Percentiles rank a stretch among this genome's conserved stretches.
Evolutionary conservation across 164 flowering plant genomes (phyloP).

Genomic region (Nelumbo lutea): DNA sequence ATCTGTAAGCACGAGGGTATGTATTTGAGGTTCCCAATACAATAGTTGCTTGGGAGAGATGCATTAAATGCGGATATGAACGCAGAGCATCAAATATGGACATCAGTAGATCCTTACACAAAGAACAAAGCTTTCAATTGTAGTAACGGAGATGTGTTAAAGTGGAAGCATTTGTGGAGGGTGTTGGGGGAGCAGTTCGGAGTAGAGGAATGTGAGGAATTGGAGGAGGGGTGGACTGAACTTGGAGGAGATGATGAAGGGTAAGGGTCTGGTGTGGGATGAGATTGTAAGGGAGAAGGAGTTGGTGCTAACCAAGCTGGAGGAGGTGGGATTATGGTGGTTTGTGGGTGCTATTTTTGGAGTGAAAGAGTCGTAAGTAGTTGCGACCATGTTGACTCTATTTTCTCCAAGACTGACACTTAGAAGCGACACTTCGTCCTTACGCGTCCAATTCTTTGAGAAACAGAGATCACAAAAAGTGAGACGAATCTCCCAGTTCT

Average conservation of each 20-base stretch:
- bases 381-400: conserved; percentile 52
- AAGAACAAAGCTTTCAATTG: conserved; percentile 28
- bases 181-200: conserved; percentile 35
- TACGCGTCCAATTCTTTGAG: too few relatives aligned
- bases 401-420: too few relatives aligned
- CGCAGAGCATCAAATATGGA: conserved; percentile 69
- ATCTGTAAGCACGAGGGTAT: conserved; percentile 11
- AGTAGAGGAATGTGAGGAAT: conserved; percentile 38
- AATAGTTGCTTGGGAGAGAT: conserved; percentile 53
- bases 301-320: conserved; percentile 40
- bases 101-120: conserved; percentile 29
- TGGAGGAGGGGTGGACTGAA: conserved; percentile 34
- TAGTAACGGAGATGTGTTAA: conserved; percentile 68
- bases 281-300: conserved; percentile 65
- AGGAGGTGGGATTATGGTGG: conserved; percentile 69
- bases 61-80: conserved; percentile 9
- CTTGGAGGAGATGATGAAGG: conserved; percentile 63
- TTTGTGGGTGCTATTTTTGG: conserved; percentile 38
- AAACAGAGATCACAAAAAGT: too few relatives aligned
- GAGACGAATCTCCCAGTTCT: too few relatives aligned
- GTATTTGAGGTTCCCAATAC: conserved; percentile 58
- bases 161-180: conserved; percentile 65
- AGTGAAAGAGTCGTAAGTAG: conserved; percentile 14
- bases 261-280: conserved; percentile 60
- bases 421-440: too few relatives aligned